Evolutionary conservation across 176 grass and related monocot genomes (phyloP).

Genomic region (Oryza glumipatula): DNA sequence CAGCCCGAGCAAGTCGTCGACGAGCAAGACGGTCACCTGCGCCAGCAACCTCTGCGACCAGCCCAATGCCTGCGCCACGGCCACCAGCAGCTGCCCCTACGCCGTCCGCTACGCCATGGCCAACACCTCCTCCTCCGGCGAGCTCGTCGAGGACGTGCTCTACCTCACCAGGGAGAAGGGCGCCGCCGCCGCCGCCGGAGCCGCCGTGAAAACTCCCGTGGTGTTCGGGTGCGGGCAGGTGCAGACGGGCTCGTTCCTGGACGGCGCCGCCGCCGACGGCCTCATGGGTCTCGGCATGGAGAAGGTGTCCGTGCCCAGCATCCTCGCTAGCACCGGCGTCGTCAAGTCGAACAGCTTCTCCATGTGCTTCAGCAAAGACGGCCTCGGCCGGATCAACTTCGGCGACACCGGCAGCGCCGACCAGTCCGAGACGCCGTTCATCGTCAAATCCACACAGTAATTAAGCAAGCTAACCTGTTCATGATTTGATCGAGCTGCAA

Average conservation of each 20-base stretch:
- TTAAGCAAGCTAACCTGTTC: background rate
- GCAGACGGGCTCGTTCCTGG: conserved; percentile 58
- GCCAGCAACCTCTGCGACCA: conserved; percentile 49
- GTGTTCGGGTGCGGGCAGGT: conserved; percentile 84
- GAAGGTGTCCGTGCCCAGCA: conserved; percentile 62
- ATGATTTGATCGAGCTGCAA: background rate
- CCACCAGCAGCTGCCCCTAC: conserved; percentile 61
- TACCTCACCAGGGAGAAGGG: conserved; percentile 50
- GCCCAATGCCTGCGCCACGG: conserved; percentile 45
- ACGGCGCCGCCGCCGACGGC: conserved; percentile 47
- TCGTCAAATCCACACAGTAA: conserved; percentile 6
- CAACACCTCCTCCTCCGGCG: conserved; percentile 74
- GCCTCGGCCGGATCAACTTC: conserved; percentile 72
- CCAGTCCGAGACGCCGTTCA: conserved; percentile 70
- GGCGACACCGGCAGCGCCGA: conserved; percentile 57
- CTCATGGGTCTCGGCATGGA: conserved; percentile 72
- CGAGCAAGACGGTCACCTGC: conserved; percentile 71
- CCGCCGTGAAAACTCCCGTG: conserved; percentile 45
- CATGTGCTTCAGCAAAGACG: conserved; percentile 76
- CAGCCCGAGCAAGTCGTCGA: conserved; percentile 61
- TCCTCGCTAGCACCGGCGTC: conserved; percentile 41
- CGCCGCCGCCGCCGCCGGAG: background rate
- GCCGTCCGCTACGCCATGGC: conserved; percentile 39
- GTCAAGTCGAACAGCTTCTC: conserved; percentile 68
- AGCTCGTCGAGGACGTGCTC: conserved; percentile 71